phyloP scores from a whole-genome alignment of 345 rosid genomes.

The Physaria fendleri region DNA sequence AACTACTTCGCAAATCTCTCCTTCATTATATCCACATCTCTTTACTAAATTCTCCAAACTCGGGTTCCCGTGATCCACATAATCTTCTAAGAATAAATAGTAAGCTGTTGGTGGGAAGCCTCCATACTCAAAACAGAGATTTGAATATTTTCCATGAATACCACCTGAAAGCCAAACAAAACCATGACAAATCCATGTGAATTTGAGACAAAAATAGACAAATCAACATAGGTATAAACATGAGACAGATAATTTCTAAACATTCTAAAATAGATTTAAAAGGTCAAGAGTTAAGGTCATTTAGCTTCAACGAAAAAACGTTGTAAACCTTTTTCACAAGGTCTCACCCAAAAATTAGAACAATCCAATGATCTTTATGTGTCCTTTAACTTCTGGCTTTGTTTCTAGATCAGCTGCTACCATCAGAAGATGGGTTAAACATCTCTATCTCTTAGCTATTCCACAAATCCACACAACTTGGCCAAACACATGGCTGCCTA shows the following conservation, averaged over 20 bases:
- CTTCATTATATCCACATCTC: constrained; percentile 87
- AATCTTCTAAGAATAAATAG: constrained; percentile 84
- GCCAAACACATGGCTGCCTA: constrained; percentile 16
- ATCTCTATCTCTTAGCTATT: constrained; percentile 24
- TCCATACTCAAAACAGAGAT: constrained; percentile 82
- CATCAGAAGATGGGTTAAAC: constrained; percentile 29
- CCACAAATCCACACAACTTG: background rate
- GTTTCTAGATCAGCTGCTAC: constrained; percentile 27
- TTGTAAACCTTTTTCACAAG: constrained; percentile 8
- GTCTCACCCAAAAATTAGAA: constrained; percentile 18
- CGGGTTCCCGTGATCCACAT: constrained; percentile 93
- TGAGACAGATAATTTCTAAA: background rate
- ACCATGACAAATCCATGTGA: constrained; percentile 9
- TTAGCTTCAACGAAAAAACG: background rate
- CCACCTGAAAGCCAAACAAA: constrained; percentile 46
- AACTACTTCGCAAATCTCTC: constrained; percentile 88
- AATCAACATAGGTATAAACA: background rate
- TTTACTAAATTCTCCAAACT: constrained; percentile 74
- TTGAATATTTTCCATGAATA: constrained; percentile 84
- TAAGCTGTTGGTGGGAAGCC: constrained; percentile 86
- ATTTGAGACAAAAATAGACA: background rate
- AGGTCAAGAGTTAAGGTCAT: background rate
- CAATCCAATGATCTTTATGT: constrained; percentile 28
- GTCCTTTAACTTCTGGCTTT: constrained; percentile 17
- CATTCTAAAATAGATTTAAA: background rate